Evolutionary conservation across 2,329 filamentous ascomycete genomes (phyloP).

Genomic region (Microcera coccophila): DNA sequence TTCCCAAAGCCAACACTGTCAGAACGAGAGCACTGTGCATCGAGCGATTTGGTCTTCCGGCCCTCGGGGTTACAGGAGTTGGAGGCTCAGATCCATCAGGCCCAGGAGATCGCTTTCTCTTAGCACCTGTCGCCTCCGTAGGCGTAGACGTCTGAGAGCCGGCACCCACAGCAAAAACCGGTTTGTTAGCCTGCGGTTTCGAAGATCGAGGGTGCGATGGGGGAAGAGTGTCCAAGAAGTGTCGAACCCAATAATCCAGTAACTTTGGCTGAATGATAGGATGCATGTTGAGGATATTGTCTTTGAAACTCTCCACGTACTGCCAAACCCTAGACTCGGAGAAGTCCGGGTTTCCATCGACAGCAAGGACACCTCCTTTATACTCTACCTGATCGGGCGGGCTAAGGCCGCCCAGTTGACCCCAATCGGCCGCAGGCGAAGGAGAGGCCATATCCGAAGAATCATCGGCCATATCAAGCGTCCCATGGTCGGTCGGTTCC

Average conservation of each 20-base stretch:
- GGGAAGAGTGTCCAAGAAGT: constrained; percentile 50
- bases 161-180: constrained; percentile 32
- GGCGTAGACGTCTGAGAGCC: constrained; percentile 18
- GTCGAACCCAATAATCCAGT: constrained; percentile 49
- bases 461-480: constrained; percentile 44
- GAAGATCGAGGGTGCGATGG: constrained; percentile 23
- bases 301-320: constrained; percentile 56
- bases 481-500: constrained; percentile 37
- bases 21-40: constrained; percentile 79
- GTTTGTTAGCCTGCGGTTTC: constrained; percentile 29
- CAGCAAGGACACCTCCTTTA: constrained; percentile 34
- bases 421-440: constrained; percentile 55
- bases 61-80: constrained; percentile 34
- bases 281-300: constrained; percentile 62
- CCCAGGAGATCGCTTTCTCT: constrained; percentile 55
- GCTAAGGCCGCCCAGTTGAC: constrained; percentile 52
- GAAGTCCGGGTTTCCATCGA: constrained; percentile 54
- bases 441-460: constrained; percentile 52
- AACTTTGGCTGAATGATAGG: constrained; percentile 55
- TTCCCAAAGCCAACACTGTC: constrained; percentile 79
- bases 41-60: constrained; percentile 57
- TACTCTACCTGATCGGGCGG: constrained; percentile 41
- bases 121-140: constrained; percentile 35
- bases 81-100: constrained; percentile 33
- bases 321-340: constrained; percentile 46